Evolutionary conservation across 1,284 basidiomycete genomes (phyloP), one percentile per base, ranked within the genome.

Genomic region (Quambalaria eucalypti): DNA sequence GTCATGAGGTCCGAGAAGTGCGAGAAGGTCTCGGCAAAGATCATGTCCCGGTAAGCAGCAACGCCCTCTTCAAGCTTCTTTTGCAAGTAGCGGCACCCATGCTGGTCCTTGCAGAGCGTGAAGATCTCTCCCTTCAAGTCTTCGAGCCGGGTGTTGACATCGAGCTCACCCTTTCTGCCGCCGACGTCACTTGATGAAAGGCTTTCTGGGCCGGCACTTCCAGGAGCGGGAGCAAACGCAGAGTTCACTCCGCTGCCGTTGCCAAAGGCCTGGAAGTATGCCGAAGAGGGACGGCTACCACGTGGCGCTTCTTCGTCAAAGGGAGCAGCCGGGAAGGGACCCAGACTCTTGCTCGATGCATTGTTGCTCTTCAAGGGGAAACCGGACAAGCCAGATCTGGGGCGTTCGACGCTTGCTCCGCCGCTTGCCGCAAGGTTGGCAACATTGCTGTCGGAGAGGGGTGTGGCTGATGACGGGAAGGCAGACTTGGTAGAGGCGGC

Each of bases 21-120:
- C 54, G 87, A 85, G 71, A 95, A 98, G 1, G 93, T 97, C 80
- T 99, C 95, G 62, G 87, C 83, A 82, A 97, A 99, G 77, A 99
- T 98, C 87, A 98, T 92, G 74, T 98, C 95, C 56, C 95, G 85
- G 39, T 74, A 68, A 33, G 61, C 56, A 8, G 70, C 62, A 29
- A 78, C 96, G 90, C 76, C 92, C 88, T 99, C 95, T 77, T 99
- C 95, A 38, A 99, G 82, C 79, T 98, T 98, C 84, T 98, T 98
- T 78, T 98, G 95, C 55, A 98, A 79, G 76, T 96, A 99, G 36
- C 95, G 85, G 76, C 95, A 99, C 2, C 95, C 95, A 77, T 98
- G 95, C 78, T 98, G 95, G 77, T 98, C 95, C 78, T 97, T 97
- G 83, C 92, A 97, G 28, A 98, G 79, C 14, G 84, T 81, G 28